phyloP scores from a whole-genome alignment of 495 filamentous ascomycete genomes.

The Bryoglossum gracile region DNA sequence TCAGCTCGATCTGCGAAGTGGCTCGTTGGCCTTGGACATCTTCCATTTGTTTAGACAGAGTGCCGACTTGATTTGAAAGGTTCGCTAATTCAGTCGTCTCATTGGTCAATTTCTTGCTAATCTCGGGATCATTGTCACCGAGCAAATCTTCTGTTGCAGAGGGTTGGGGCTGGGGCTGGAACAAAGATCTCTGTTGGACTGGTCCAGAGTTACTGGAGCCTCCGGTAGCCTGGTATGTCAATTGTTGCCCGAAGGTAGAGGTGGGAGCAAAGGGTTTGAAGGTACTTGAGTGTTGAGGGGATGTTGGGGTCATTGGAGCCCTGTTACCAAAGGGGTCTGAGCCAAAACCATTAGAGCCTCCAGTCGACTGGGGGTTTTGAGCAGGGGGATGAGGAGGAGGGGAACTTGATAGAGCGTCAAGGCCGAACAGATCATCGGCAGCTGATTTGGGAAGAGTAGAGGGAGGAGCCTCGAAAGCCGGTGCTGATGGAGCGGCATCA shows the following conservation, averaged over 20 bases:
- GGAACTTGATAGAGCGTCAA: constrained; percentile 56
- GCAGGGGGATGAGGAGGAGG: constrained; percentile 37
- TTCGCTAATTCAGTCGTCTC: constrained; percentile 95
- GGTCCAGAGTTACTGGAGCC: constrained; percentile 49
- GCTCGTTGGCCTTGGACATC: constrained; percentile 75
- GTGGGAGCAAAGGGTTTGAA: constrained; percentile 91
- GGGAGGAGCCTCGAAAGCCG: constrained; percentile 45
- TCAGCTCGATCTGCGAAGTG: constrained; percentile 70
- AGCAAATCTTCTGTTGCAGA: constrained; percentile 81
- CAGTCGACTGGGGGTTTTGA: constrained; percentile 62
- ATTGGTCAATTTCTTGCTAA: constrained; percentile 74
- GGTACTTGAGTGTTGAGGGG: constrained; percentile 42
- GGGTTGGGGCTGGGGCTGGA: constrained; percentile 36
- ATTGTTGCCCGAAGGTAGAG: constrained; percentile 78
- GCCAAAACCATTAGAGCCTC: constrained; percentile 47
- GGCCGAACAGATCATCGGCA: constrained; percentile 83
- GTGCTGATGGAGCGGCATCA: constrained; percentile 39
- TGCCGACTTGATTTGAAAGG: constrained; percentile 88
- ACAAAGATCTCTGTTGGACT: constrained; percentile 24
- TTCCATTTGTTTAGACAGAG: constrained; percentile 85
- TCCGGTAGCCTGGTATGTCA: constrained; percentile 73
- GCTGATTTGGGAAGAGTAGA: constrained; percentile 60
- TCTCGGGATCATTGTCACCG: constrained; percentile 85
- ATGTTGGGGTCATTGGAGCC: constrained; percentile 38
- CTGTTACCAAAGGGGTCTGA: constrained; percentile 50